Percentiles rank a stretch among this genome's conserved stretches.
Evolutionary conservation across 2,329 filamentous ascomycete genomes (phyloP).

Genomic region (Stylonectria norvegica): DNA sequence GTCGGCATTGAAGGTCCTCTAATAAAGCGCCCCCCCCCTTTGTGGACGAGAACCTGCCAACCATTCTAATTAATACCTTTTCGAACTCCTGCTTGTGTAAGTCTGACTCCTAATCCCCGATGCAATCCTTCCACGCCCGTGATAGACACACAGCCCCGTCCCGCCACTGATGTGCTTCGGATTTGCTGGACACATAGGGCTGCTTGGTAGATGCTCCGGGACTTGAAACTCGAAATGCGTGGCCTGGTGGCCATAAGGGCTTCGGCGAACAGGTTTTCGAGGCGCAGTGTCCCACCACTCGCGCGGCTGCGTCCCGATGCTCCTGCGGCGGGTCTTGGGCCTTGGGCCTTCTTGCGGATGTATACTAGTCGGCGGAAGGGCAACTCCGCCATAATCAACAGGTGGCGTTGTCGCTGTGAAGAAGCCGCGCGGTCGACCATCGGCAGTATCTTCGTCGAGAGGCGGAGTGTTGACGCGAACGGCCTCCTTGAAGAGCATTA

Average conservation of each 20-base stretch:
- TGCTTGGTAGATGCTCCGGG: conserved; percentile 49
- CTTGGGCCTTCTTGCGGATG: conserved; percentile 12
- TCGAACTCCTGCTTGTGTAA: no score
- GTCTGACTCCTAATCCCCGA: conserved; percentile 9
- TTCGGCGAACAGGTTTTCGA: conserved; percentile 16
- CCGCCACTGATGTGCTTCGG: conserved; percentile 42
- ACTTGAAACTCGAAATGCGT: conserved; percentile 45
- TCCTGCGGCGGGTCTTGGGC: conserved; percentile 20
- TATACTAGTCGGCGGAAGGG: conserved; percentile 1
- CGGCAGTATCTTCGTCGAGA: conserved; percentile 36
- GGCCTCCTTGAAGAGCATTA: conserved; percentile 41
- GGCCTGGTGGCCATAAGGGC: conserved; percentile 12
- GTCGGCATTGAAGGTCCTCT: no score
- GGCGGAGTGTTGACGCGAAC: conserved; percentile 47
- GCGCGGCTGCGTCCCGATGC: conserved; percentile 21
- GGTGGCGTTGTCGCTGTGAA: conserved; percentile 41
- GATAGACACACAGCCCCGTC: conserved; percentile 49
- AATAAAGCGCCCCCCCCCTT: no score
- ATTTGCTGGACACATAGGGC: conserved; percentile 51
- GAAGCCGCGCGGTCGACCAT: conserved; percentile 39
- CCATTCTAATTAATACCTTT: no score
- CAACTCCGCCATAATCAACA: conserved; percentile 1
- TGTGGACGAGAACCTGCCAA: no score
- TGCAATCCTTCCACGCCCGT: conserved; percentile 35
- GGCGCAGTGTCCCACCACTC: conserved; percentile 38